Evolutionary conservation across 2,329 filamentous ascomycete genomes (phyloP), one percentile per base, ranked within the genome.

Genomic region (Penicillium sp.): DNA sequence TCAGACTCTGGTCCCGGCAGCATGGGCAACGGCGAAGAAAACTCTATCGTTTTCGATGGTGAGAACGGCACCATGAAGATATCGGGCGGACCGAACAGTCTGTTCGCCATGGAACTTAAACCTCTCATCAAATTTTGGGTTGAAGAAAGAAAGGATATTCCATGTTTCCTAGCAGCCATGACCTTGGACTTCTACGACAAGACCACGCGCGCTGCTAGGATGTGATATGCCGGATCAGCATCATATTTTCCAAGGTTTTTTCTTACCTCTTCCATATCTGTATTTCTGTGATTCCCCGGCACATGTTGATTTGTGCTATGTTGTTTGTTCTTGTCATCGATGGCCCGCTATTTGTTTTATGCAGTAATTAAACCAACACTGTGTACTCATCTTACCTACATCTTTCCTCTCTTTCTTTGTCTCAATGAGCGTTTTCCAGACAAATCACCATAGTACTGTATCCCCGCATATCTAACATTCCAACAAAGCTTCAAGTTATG

Each of bases 31-130:
- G 76, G 75, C 5, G 78, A 80, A 59, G 80, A 81, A 61, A 84
- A 85, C 60, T 83, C 78, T 5, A 86, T 87, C 45, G 86, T 96
- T 0, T 97, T 97, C 72, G 92, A 96, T 74, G 92, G 92, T 50
- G 92, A 97, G 77, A 87, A 89, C 57, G 94, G 93, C 8, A 97
- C 92, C 1, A 99, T 99, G 94, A 99, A 99, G 81, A 90, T 99
- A 56, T 90, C 88, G 34, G 94, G 94, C 1, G 94, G 94, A 0
- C 90, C 92, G 1, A 84, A 90, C 70, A 95, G 91, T 70, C 82
- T 86, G 13, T 99, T 99, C 75, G 94, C 92, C 1, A 78, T 84
- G 54, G 88, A 92, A 74, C 96, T 99, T 61, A 84, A 84, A 63
- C 89, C 91, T 68, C 85, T 92, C 72, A 93, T 97, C 69, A 88